phyloP scores from a whole-genome alignment of 768 basidiomycete genomes.

The Termitomyces sp. region DNA sequence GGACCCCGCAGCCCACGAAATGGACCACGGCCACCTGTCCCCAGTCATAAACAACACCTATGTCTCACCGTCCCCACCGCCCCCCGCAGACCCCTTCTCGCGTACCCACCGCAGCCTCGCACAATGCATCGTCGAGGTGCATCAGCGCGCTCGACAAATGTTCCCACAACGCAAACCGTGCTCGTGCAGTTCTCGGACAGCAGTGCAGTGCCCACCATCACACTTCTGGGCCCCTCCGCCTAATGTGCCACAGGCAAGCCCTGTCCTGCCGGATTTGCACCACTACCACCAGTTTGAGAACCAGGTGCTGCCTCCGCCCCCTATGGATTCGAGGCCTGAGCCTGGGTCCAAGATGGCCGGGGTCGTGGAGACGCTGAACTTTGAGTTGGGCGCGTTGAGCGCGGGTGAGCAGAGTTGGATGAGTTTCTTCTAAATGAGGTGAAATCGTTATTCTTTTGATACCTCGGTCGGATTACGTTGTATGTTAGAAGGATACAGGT shows the following conservation, averaged over 20 bases:
- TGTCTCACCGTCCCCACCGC: constrained; percentile 20
- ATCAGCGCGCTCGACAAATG: constrained; percentile 39
- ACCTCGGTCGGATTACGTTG: neutral
- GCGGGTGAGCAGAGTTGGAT: constrained; percentile 42
- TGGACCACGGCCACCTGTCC: constrained; percentile 12
- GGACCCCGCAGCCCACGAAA: constrained; percentile 19
- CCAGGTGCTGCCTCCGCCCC: constrained; percentile 26
- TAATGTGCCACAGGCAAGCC: constrained; percentile 24
- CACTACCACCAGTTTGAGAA: constrained; percentile 19
- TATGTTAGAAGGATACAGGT: neutral
- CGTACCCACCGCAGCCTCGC: constrained; percentile 38
- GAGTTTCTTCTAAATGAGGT: constrained; percentile 39
- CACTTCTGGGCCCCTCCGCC: constrained; percentile 46
- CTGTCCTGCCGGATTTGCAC: constrained; percentile 41
- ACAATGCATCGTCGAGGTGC: constrained; percentile 47
- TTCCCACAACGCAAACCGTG: constrained; percentile 44
- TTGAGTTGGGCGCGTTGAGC: constrained; percentile 46
- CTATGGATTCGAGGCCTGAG: constrained; percentile 25
- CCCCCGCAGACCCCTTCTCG: constrained; percentile 34
- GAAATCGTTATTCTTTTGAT: neutral
- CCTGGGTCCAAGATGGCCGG: constrained; percentile 35
- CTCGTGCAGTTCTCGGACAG: constrained; percentile 28
- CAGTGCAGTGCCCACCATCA: constrained; percentile 33
- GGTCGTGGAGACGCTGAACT: constrained; percentile 41
- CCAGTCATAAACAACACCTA: constrained; percentile 13